A percentile compares a stretch with the other conserved stretches of the same genome.
These are phyloP conservation scores for Backusella sp. DNA, from an alignment of 192 early-diverging fungal species.

Conservation along the genomic window DNA sequence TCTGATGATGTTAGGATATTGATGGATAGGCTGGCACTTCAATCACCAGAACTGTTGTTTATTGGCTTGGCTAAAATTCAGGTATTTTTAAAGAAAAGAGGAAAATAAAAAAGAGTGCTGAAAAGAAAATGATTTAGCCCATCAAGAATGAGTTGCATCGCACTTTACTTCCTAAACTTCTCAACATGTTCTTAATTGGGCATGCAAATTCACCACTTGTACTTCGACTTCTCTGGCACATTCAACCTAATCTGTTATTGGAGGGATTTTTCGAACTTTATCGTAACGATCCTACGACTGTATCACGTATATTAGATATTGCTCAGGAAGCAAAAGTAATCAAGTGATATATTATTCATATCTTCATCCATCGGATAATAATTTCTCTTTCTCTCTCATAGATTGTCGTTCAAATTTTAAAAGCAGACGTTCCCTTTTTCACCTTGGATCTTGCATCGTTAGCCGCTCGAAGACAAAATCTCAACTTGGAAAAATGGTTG, in stretches of 20 bases:
- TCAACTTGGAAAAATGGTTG: conserved; percentile 87
- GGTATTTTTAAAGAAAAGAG: conserved; percentile 26
- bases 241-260: conserved; percentile 15
- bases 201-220: conserved; percentile 51
- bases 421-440: conserved; percentile 64
- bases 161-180: conserved; percentile 20
- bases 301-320: conserved; percentile 36
- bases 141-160: conserved; percentile 18
- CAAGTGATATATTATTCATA: neutral
- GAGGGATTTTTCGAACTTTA: conserved; percentile 33
- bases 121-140: conserved; percentile 4
- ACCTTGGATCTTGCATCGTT: conserved; percentile 77
- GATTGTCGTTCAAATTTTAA: conserved; percentile 68
- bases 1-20: conserved; percentile 58
- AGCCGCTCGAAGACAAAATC: conserved; percentile 70
- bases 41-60: conserved; percentile 73
- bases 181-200: conserved; percentile 34
- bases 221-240: conserved; percentile 66
- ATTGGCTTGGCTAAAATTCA: conserved; percentile 72
- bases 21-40: conserved; percentile 57
- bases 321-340: conserved; percentile 37
- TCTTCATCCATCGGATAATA: neutral
- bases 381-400: conserved; percentile 21
- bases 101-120: neutral
- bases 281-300: conserved; percentile 22